Evolutionary conservation across 1,284 basidiomycete species (phyloP), one percentile per base, ranked within the genome.

Genomic region (Ustilago cynodontis): DNA sequence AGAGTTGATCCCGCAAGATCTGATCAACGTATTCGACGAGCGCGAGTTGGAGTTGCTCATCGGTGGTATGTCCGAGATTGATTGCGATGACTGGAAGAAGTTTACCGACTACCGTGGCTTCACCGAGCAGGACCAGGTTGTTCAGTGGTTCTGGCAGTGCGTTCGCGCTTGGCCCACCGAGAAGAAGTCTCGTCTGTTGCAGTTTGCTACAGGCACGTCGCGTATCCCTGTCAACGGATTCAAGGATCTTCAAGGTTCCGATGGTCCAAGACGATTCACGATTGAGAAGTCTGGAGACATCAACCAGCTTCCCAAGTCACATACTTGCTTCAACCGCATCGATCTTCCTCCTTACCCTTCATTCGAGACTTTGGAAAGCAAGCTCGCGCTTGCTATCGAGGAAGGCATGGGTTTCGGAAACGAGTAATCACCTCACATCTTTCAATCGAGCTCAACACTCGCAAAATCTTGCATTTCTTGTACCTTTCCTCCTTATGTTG

Each of bases 91-190:
- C 81, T 90, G 90, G 89, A 88, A 88, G 85, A 89, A 89, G 82
- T 89, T 89, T 84, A 90, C 90, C 65, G 89, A 90, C 83, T 90
- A 90, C 87, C 87, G 89, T 58, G 89, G 89, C 56, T 89, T 89
- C 71, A 86, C 82, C 29, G 83, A 80, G 67, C 79, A 83, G 62
- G 82, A 86, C 75, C 82, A 84, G 65, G 96, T 99, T 69, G 94
- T 99, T 76, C 94, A 98, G 86, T 99, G 97, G 97, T 99, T 99
- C 91, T 99, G 97, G 97, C 93, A 98, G 88, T 95, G 94, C 83
- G 93, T 99, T 65, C 91, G 93, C 63, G 92, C 92, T 59, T 99
- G 96, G 96, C 95, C 96, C 8, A 90, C 94, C 0, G 97, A 99
- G 88, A 92, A 94, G 86, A 98, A 98, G 88, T 93, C 93, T 53